These are phyloP conservation scores for Neurospora cerealis DNA, from an alignment of 495 filamentous ascomycete genomes.

Conservation along the genomic window DNA sequence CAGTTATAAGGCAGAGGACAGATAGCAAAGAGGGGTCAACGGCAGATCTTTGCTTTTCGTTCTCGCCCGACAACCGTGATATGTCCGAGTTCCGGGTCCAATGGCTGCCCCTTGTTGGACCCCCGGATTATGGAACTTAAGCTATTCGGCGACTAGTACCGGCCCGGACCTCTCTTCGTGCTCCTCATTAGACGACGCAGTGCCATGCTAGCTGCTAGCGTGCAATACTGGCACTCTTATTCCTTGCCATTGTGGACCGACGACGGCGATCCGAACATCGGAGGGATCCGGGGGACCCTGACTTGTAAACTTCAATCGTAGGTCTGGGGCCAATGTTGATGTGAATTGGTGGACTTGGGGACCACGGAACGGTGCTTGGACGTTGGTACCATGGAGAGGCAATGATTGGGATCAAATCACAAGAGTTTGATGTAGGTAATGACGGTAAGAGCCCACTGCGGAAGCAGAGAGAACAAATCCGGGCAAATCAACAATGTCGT, in stretches of 20 bases:
- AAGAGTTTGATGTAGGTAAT: neutral
- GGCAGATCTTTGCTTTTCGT: neutral
- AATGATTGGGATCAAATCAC: neutral
- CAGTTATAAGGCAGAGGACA: neutral
- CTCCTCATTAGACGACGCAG: neutral
- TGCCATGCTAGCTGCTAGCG: neutral
- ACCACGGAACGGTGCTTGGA: neutral
- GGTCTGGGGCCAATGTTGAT: neutral
- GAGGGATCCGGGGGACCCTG: neutral
- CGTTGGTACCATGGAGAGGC: neutral
- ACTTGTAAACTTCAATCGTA: neutral
- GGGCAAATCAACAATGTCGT: neutral
- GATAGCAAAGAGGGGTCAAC: neutral
- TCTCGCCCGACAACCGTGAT: neutral
- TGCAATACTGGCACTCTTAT: neutral
- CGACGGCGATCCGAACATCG: neutral
- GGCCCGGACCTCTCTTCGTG: neutral
- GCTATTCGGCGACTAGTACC: neutral
- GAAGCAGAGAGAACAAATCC: neutral
- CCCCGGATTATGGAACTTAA: neutral
- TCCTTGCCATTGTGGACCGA: neutral
- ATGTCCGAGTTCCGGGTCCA: neutral
- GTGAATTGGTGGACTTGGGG: neutral
- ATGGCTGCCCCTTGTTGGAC: neutral
- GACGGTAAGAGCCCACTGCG: neutral